Evolutionary conservation across 768 basidiomycete genomes (phyloP).

Genomic region (Amanita jacksonii): DNA sequence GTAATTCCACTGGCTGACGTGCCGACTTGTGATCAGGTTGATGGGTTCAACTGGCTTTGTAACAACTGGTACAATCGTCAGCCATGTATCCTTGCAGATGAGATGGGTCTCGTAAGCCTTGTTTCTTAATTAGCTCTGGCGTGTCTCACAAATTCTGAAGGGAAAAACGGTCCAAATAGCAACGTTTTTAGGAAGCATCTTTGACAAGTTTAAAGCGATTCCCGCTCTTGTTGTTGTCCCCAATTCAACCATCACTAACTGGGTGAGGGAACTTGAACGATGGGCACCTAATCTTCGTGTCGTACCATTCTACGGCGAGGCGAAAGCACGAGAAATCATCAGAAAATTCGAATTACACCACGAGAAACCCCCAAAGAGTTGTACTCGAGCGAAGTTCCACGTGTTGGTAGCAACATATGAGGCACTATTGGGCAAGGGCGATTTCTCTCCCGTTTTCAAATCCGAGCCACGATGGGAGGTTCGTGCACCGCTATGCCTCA

Average conservation of each 20-base stretch:
- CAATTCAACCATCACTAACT: slow-evolving; percentile 92
- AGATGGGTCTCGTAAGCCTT: slow-evolving; percentile 79
- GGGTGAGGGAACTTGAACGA: slow-evolving; percentile 89
- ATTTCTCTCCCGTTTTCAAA: slow-evolving; percentile 71
- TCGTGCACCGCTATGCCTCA: slow-evolving; percentile 1
- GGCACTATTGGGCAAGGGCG: slow-evolving; percentile 56
- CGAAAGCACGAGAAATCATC: slow-evolving; percentile 70
- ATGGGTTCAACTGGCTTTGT: slow-evolving; percentile 78
- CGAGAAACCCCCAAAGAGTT: slow-evolving; percentile 25
- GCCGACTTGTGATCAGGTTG: slow-evolving; percentile 35
- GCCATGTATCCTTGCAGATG: slow-evolving; percentile 88
- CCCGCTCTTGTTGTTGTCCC: slow-evolving; percentile 91
- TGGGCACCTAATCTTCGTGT: slow-evolving; percentile 72
- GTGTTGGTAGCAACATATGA: slow-evolving; percentile 94
- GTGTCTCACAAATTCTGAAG: slow-evolving; percentile 23
- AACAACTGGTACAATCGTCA: slow-evolving; percentile 85
- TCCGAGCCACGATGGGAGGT: slow-evolving; percentile 84
- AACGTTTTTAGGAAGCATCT: slow-evolving; percentile 67
- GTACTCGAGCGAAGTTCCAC: slow-evolving; percentile 63
- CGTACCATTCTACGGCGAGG: slow-evolving; percentile 81
- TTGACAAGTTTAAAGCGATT: slow-evolving; percentile 44
- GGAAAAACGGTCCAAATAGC: slow-evolving; percentile 92
- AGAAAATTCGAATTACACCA: slow-evolving; percentile 77
- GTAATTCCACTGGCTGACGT: background rate
- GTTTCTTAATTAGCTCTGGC: background rate